These are phyloP conservation scores for Paraconiothyrium brasiliense DNA, from an alignment of 2,329 filamentous ascomycete genomes.

Conservation along the genomic window DNA sequence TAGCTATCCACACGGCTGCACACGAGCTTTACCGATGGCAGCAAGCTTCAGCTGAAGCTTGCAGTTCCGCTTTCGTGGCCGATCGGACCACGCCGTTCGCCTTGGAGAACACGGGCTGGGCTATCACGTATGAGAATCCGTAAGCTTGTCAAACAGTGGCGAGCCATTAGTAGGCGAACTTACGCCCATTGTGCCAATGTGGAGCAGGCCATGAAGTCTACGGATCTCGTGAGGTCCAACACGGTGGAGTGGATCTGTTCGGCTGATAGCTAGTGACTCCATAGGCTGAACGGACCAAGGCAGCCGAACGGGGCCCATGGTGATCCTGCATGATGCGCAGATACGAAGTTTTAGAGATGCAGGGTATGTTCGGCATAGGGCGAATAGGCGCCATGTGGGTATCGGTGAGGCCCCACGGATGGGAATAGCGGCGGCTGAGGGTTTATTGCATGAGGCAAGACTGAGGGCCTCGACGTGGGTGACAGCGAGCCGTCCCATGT, in stretches of 20 bases:
- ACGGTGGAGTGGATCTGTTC: slow-evolving; percentile 1
- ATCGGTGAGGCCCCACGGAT: slow-evolving; percentile 4
- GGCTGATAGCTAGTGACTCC: neutral
- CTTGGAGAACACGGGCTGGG: neutral
- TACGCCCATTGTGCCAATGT: slow-evolving; percentile 11
- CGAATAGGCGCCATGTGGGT: slow-evolving; percentile 2
- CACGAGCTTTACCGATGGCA: neutral
- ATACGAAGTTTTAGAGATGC: slow-evolving; percentile 15
- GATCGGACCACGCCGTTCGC: neutral
- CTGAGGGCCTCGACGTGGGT: neutral
- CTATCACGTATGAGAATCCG: slow-evolving; percentile 6
- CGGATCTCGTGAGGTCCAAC: slow-evolving; percentile 15
- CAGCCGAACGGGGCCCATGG: neutral
- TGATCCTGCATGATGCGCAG: slow-evolving; percentile 15
- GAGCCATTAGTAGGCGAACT: neutral
- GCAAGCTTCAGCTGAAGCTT: slow-evolving; percentile 4
- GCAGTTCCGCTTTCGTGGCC: neutral
- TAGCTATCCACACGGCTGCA: neutral
- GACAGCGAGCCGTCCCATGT: slow-evolving; percentile 11
- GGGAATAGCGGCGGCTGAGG: slow-evolving; percentile 12
- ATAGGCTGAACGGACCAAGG: slow-evolving; percentile 11
- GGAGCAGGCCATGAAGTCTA: slow-evolving; percentile 6
- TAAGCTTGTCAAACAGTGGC: slow-evolving; percentile 14
- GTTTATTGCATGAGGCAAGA: slow-evolving; percentile 8
- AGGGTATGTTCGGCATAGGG: slow-evolving; percentile 11